Evolutionary conservation across 2,329 filamentous ascomycete species (phyloP).

Genomic region (Alternaria sp.): DNA sequence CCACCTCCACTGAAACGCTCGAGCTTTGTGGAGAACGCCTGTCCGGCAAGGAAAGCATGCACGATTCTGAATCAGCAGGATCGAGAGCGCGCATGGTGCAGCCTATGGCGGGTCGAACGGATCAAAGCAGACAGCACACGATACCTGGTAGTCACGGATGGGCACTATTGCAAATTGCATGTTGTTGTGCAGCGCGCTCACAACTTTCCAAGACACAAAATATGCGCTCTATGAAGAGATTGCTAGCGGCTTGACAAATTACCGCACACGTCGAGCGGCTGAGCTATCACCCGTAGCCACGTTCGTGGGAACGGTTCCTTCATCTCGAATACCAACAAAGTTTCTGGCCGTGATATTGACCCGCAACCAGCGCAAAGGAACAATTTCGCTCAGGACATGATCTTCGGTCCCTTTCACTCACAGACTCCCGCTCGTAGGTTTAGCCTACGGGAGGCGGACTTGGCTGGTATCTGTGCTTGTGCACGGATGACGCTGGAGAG

Average conservation of each 20-base stretch:
- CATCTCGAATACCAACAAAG: slow-evolving; percentile 22
- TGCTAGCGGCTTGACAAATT: slow-evolving; percentile 18
- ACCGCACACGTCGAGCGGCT: slow-evolving; percentile 14
- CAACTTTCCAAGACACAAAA: slow-evolving; percentile 1
- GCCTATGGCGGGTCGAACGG: slow-evolving; percentile 7
- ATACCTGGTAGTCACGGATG: neutral
- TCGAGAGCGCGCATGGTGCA: slow-evolving; percentile 11
- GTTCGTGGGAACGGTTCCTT: slow-evolving; percentile 23
- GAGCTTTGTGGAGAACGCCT: slow-evolving; percentile 28
- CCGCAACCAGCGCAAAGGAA: slow-evolving; percentile 1
- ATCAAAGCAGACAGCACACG: neutral
- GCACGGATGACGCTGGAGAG: slow-evolving; percentile 47
- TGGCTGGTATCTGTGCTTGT: slow-evolving; percentile 34
- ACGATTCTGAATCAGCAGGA: slow-evolving; percentile 16
- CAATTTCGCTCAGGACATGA: slow-evolving; percentile 40
- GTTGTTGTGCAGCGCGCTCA: slow-evolving; percentile 8
- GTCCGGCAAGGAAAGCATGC: slow-evolving; percentile 13
- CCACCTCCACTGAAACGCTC: slow-evolving; percentile 21
- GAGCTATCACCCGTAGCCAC: slow-evolving; percentile 21
- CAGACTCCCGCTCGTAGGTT: slow-evolving; percentile 48
- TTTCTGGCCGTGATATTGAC: slow-evolving; percentile 24
- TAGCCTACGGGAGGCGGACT: slow-evolving; percentile 47
- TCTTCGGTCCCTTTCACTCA: slow-evolving; percentile 40
- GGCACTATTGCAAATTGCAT: slow-evolving; percentile 7
- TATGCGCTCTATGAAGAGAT: slow-evolving; percentile 12